Evolutionary conservation across 441 rosid genomes (phyloP).

Genomic region (Brassica balearica): DNA sequence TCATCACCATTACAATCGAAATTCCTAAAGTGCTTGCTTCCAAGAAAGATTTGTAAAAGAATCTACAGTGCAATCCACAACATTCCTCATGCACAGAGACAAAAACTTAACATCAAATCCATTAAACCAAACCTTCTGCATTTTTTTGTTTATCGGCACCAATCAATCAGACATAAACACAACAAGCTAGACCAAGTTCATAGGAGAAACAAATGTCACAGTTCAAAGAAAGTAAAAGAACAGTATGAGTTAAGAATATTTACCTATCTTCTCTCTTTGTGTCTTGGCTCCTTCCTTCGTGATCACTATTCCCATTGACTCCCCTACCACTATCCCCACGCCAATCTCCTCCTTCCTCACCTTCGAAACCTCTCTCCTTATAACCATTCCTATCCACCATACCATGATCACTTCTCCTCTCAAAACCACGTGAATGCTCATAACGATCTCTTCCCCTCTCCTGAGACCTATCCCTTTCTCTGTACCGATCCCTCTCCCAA

Average conservation of each 20-base stretch:
- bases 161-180: background rate
- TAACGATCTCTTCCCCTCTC: conserved; percentile 43
- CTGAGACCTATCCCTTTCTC: conserved; percentile 61
- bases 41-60: background rate
- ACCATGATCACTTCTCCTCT: conserved; percentile 51
- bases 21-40: conserved; percentile 1
- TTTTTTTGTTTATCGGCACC: background rate
- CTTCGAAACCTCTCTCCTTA: conserved; percentile 39
- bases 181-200: background rate
- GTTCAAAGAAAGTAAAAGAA: conserved; percentile 3
- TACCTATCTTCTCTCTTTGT: conserved; percentile 61
- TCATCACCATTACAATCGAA: background rate
- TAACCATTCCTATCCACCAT: conserved; percentile 54
- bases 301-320: conserved; percentile 41
- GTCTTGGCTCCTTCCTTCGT: conserved; percentile 49
- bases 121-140: conserved; percentile 6
- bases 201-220: background rate
- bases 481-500: conserved; percentile 51
- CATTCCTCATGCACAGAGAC: background rate
- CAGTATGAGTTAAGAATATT: conserved; percentile 7
- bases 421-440: conserved; percentile 43
- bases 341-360: conserved; percentile 44
- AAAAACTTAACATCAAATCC: background rate
- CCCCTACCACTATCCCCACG: conserved; percentile 53
- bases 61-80: background rate